Conservation (phyloP, 352 stramenopile genomes). For the Pythium brachiatum region DNA sequence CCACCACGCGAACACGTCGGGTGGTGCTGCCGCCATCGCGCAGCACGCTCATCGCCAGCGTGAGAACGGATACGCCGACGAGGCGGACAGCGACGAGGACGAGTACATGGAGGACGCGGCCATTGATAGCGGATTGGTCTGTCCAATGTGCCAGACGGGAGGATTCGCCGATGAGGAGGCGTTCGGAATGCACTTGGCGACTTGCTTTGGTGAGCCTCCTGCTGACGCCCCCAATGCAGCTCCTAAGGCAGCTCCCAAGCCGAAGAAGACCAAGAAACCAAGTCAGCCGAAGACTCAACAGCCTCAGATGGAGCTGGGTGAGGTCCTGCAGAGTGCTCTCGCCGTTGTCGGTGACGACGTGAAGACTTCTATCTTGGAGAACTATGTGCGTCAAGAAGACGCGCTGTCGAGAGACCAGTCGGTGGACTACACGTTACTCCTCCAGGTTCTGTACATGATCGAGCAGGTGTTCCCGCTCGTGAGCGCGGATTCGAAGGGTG, state of each 20-base stretch:
- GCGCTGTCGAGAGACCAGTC: slow-evolving; percentile 57
- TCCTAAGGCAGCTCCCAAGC: background rate
- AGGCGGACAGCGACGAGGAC: slow-evolving; percentile 3
- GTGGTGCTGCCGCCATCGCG: slow-evolving; percentile 8
- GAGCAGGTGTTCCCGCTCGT: slow-evolving; percentile 56
- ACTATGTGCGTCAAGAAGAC: slow-evolving; percentile 64
- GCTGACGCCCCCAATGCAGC: slow-evolving; percentile 14
- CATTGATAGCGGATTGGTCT: slow-evolving; percentile 52
- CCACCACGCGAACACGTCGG: slow-evolving; percentile 16
- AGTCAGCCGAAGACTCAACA: slow-evolving; percentile 1
- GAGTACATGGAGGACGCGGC: slow-evolving; percentile 11
- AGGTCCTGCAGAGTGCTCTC: slow-evolving; percentile 38
- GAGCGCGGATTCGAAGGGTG: slow-evolving; percentile 46
- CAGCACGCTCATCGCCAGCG: slow-evolving; percentile 5
- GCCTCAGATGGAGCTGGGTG: slow-evolving; percentile 21
- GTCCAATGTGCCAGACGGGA: slow-evolving; percentile 74
- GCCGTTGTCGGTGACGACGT: slow-evolving; percentile 26
- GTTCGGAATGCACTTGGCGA: slow-evolving; percentile 85
- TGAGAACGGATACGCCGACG: background rate
- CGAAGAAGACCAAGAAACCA: slow-evolving; percentile 24
- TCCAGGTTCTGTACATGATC: slow-evolving; percentile 61
- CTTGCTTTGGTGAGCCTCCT: slow-evolving; percentile 62
- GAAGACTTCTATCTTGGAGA: slow-evolving; percentile 42
- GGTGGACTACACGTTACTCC: slow-evolving; percentile 67
- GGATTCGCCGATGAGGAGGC: slow-evolving; percentile 80